Evolutionary conservation across 2,329 filamentous ascomycete species (phyloP).

Genomic region (Balansia obtecta): DNA sequence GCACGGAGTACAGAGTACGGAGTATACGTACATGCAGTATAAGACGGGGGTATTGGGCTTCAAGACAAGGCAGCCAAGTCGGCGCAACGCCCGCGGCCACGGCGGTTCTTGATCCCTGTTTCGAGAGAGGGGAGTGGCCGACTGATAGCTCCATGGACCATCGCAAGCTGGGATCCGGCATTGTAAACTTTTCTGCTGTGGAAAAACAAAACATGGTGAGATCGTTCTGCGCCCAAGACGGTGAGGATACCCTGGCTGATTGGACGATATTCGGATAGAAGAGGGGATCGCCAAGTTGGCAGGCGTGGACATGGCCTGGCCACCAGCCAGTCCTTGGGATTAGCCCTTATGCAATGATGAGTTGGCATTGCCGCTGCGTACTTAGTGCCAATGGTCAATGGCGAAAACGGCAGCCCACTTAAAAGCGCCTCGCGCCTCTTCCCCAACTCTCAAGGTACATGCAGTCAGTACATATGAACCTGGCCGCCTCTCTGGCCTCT

Average conservation of each 20-base stretch:
- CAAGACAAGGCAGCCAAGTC: too few relatives aligned
- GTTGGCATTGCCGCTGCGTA: constrained; percentile 49
- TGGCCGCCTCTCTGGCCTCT: constrained; percentile 8
- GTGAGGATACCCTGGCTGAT: constrained; percentile 14
- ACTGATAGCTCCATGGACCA: constrained; percentile 5
- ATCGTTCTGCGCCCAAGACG: constrained; percentile 7
- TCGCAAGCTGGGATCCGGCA: constrained; percentile 3
- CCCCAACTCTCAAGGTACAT: neutral
- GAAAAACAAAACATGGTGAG: constrained; percentile 4
- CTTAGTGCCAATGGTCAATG: constrained; percentile 10
- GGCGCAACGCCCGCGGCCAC: too few relatives aligned
- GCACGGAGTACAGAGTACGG: neutral
- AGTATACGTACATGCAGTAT: neutral
- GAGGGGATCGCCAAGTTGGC: constrained; percentile 7
- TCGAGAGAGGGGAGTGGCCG: constrained; percentile 3
- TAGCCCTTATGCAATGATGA: constrained; percentile 60
- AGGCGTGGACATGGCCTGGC: constrained; percentile 5
- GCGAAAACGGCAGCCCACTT: constrained; percentile 6
- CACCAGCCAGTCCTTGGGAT: constrained; percentile 17
- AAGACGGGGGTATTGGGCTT: too few relatives aligned
- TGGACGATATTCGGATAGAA: constrained; percentile 7
- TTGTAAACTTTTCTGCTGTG: neutral
- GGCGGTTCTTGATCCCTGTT: neutral
- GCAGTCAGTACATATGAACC: too few relatives aligned
- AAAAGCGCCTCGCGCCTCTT: neutral